These are phyloP conservation scores for Asterella californica DNA, from an alignment of 225 moss, liverwort and hornwort genomes.

Conservation along the genomic window DNA sequence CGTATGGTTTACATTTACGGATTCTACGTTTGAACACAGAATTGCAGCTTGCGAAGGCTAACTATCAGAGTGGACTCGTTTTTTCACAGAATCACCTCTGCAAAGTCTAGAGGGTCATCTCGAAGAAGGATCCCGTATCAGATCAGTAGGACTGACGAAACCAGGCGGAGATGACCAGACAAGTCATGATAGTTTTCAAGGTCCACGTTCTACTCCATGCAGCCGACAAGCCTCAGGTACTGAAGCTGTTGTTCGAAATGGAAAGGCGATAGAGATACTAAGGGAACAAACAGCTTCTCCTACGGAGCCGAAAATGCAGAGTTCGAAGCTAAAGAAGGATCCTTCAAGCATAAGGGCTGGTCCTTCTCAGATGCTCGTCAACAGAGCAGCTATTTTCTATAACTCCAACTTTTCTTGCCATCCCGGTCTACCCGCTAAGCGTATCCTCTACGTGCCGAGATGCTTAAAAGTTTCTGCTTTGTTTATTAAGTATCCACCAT, in stretches of 20 bases:
- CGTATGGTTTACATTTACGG: neutral
- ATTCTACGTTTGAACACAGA: neutral
- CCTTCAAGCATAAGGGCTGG: conserved; percentile 11
- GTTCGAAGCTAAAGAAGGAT: neutral
- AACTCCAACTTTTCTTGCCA: conserved; percentile 68
- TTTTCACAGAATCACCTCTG: neutral
- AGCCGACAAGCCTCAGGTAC: conserved; percentile 1
- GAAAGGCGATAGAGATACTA: neutral
- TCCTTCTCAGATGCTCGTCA: conserved; percentile 47
- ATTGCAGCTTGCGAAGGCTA: neutral
- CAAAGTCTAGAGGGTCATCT: neutral
- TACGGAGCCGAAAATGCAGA: neutral
- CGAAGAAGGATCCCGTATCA: neutral
- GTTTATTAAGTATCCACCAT: neutral
- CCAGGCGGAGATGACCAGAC: neutral
- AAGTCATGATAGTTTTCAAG: neutral
- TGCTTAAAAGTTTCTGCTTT: neutral
- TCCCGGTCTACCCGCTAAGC: conserved; percentile 82
- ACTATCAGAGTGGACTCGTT: neutral
- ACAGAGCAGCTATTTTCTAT: conserved; percentile 82
- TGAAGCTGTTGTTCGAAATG: neutral
- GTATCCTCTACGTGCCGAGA: conserved; percentile 57
- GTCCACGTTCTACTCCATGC: neutral
- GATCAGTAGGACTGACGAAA: neutral
- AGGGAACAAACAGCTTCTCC: neutral